These are phyloP conservation scores for Aspergillus sclerotioniger DNA, from an alignment of 495 filamentous ascomycete species.

Conservation along the genomic window DNA sequence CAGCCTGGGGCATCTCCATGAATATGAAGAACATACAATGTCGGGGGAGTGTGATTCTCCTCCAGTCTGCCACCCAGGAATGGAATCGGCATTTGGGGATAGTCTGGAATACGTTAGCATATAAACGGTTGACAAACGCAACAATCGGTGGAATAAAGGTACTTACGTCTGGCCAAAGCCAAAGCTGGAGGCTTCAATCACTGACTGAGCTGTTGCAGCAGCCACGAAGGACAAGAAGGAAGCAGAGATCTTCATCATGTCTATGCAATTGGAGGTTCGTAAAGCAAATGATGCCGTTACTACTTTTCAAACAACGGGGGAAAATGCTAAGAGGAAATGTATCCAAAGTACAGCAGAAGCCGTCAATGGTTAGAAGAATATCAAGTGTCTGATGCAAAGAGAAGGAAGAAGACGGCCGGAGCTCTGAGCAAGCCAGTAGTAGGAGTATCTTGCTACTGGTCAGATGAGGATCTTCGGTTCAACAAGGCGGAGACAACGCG, in stretches of 20 bases:
- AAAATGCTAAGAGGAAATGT: not conserved
- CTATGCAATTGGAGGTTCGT: conserved; percentile 16
- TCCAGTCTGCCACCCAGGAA: conserved; percentile 66
- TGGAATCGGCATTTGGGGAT: conserved; percentile 52
- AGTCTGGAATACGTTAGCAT: conserved; percentile 44
- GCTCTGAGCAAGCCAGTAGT: not conserved
- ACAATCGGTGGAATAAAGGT: not conserved
- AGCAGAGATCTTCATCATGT: conserved; percentile 40
- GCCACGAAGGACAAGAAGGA: conserved; percentile 50
- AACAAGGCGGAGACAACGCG: conserved; percentile 43
- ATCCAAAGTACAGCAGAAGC: not conserved
- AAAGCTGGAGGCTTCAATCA: conserved; percentile 71
- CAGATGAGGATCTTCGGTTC: conserved; percentile 30
- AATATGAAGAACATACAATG: conserved; percentile 39
- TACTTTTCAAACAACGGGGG: not conserved
- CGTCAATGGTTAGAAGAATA: not conserved
- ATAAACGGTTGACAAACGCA: not conserved
- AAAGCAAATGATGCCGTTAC: conserved; percentile 2
- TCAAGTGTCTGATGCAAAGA: not conserved
- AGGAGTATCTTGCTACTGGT: conserved; percentile 25
- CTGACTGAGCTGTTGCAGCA: conserved; percentile 57
- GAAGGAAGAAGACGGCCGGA: not conserved
- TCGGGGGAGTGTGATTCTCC: conserved; percentile 71
- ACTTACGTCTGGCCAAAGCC: conserved; percentile 64
- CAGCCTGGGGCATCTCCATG: too few species aligned